Base-by-base conservation (phyloP, 768 basidiomycete genomes). In the Calocera viscosa region DNA sequence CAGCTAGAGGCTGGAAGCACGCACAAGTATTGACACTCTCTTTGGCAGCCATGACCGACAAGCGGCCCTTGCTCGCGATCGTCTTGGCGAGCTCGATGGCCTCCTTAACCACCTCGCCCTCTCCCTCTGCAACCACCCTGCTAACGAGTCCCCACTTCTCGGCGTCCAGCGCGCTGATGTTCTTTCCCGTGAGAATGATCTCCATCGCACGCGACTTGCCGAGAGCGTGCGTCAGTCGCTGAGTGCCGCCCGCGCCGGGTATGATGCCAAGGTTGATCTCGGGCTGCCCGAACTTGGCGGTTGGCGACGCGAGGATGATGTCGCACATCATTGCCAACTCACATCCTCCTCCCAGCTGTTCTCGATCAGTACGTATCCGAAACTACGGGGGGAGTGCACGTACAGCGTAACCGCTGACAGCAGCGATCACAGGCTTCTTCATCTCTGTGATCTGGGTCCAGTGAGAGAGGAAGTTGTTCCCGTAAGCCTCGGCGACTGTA, bases 161-260 rank as follows among this genome's bases (percentile, higher is more conserved):
- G 1, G 95, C 95, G 71, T 95, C 90, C 66, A 83, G 77, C 0
- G 94, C 95, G 64, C 81, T 77, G 72, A 96, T 82, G 69, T 79
- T 87, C 35, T 90, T 85, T 2, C 95, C 94, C 0, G 94, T 96
- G 60, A 97, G 81, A 49, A 91, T 84, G 76, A 97, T 78, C 74
- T 98, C 95, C 95, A 97, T 98, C 17, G 94, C 83, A 69, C 90
- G 85, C 10, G 91, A 91, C 77, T 96, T 97, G 49, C 95, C 95
- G 70, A 97, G 83, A 11, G 88, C 82, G 69, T 81, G 85, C 16
- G 90, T 84, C 65, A 98, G 85, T 47, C 94, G 88, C 73, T 98
- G 94, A 1, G 93, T 91, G 2, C 94, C 94, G 33, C 94, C 95
- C 10, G 89, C 92, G 1, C 94, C 94, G 17, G 94, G 94, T 73